These are phyloP conservation scores for Backusella westeae DNA, from an alignment of 192 early-diverging fungal species.

Conservation along the genomic window DNA sequence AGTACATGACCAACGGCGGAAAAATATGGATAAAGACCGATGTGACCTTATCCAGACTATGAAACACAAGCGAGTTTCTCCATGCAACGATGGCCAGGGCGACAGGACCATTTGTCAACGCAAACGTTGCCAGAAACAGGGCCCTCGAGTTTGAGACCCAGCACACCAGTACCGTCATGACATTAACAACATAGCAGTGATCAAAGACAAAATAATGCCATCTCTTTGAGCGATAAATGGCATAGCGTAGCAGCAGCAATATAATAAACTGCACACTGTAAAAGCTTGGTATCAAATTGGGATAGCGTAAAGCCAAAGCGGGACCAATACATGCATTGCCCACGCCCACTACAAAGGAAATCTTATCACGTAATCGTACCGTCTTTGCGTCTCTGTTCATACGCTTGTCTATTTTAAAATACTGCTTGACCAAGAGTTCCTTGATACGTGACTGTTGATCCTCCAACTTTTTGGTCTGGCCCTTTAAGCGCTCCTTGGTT, in stretches of 20 bases:
- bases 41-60: constrained; percentile 67
- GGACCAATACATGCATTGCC: constrained; percentile 63
- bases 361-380: constrained; percentile 56
- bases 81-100: constrained; percentile 66
- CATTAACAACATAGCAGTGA: constrained; percentile 62
- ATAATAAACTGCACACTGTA: constrained; percentile 46
- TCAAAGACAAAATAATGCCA: constrained; percentile 65
- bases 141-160: too few relatives aligned
- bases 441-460: constrained; percentile 24
- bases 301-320: constrained; percentile 44
- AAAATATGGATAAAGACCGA: constrained; percentile 65
- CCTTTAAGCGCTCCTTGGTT: constrained; percentile 22
- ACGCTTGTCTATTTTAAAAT: constrained; percentile 22
- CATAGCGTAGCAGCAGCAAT: constrained; percentile 44
- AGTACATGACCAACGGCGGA: constrained; percentile 56
- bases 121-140: constrained; percentile 20
- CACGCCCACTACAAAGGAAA: constrained; percentile 64
- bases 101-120: constrained; percentile 57
- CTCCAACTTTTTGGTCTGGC: constrained; percentile 33
- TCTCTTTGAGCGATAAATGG: constrained; percentile 52
- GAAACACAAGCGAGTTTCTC: constrained; percentile 56
- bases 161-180: constrained; percentile 35
- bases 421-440: constrained; percentile 21
- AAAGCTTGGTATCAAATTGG: constrained; percentile 55
- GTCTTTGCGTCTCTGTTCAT: constrained; percentile 42